These are phyloP conservation scores for Colletotrichum costaricense DNA, from an alignment of 2,329 filamentous ascomycete species.

Conservation along the genomic window DNA sequence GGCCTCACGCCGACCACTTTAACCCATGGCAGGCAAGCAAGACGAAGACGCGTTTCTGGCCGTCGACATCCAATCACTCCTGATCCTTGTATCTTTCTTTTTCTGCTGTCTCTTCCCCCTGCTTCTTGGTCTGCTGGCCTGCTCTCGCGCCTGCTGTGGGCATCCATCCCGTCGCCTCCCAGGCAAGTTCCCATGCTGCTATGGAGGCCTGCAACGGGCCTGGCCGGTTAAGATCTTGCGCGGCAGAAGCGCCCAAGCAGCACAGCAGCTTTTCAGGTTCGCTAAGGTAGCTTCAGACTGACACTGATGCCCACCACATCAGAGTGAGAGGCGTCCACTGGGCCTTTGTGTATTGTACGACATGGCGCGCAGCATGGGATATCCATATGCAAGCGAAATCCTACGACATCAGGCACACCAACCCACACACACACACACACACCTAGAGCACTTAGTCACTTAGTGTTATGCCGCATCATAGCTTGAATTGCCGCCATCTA, in stretches of 20 bases:
- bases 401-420: slow-evolving; percentile 20
- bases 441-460: neutral
- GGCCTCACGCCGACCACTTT: slow-evolving; percentile 6
- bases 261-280: neutral
- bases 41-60: slow-evolving; percentile 21
- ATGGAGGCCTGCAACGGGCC: neutral
- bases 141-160: no score
- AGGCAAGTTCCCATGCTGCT: neutral
- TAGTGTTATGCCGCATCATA: neutral
- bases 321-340: slow-evolving; percentile 9
- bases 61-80: neutral
- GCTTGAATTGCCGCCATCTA: slow-evolving; percentile 1
- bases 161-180: no score
- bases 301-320: neutral
- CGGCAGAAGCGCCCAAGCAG: slow-evolving; percentile 2
- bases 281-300: neutral
- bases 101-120: neutral
- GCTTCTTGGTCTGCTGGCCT: neutral
- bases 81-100: neutral
- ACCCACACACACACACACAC: neutral
- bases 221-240: slow-evolving; percentile 14
- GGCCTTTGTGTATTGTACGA: slow-evolving; percentile 11
- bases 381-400: neutral
- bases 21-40: neutral
- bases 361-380: slow-evolving; percentile 1